Conservation (phyloP, 139 green algal species). For the Auxenochlorella pyrenoidosa region DNA sequence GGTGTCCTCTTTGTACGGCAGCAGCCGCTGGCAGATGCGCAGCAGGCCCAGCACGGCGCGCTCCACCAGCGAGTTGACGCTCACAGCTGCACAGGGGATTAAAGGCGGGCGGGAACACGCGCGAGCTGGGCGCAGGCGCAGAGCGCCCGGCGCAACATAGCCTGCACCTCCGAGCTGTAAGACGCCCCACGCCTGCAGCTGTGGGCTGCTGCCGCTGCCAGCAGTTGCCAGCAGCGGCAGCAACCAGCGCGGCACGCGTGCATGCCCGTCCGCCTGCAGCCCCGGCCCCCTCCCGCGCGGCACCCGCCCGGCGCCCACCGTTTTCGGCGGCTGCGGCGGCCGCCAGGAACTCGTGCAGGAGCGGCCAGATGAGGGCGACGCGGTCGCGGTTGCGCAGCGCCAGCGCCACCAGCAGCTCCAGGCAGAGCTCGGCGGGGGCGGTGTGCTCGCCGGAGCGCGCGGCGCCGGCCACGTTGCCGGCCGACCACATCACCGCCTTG, state of each 20-base stretch:
- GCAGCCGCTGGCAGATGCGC: constrained; percentile 82
- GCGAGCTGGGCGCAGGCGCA: neutral
- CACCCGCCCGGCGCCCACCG: neutral
- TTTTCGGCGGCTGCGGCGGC: constrained; percentile 9
- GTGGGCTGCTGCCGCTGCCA: no score
- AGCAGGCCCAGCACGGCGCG: constrained; percentile 89
- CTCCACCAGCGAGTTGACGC: constrained; percentile 69
- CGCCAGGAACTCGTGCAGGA: constrained; percentile 79
- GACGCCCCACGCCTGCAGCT: no score
- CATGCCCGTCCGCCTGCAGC: no score
- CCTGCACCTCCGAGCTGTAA: no score
- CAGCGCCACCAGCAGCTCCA: constrained; percentile 91
- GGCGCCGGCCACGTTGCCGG: constrained; percentile 53
- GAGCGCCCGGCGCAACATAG: no score
- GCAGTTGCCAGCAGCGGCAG: no score
- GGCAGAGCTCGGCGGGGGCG: constrained; percentile 79
- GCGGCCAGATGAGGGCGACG: constrained; percentile 84
- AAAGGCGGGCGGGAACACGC: no score
- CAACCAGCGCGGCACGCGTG: no score
- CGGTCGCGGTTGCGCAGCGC: constrained; percentile 92
- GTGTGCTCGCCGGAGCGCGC: constrained; percentile 58
- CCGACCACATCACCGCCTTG: constrained; percentile 78
- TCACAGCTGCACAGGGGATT: neutral
- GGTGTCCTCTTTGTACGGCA: constrained; percentile 92
- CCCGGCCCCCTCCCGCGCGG: no score